Percentiles rank a stretch among this genome's conserved stretches.
phyloP scores from a whole-genome alignment of 768 basidiomycete species.

The Boletus sensibilis region DNA sequence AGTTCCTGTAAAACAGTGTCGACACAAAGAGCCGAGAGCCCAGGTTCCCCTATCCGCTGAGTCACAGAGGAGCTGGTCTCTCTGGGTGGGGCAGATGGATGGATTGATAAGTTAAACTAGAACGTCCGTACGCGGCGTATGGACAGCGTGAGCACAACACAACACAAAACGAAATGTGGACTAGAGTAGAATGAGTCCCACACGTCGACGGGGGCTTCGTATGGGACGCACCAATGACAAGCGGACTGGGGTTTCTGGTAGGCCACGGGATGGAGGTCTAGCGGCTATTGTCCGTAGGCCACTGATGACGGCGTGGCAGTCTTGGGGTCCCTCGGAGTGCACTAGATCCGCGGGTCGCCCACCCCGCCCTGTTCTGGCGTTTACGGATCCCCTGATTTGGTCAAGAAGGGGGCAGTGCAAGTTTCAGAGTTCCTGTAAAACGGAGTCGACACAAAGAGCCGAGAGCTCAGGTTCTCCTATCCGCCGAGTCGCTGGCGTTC shows the following conservation, averaged over 20 bases:
- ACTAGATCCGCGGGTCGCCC: not conserved
- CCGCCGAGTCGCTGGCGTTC: too few species aligned
- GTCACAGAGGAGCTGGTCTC: not conserved
- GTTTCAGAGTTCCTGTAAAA: not conserved
- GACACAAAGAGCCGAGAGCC: too few species aligned
- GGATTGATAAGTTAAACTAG: not conserved
- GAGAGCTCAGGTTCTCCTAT: not conserved
- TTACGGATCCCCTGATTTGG: not conserved
- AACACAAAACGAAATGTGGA: too few species aligned
- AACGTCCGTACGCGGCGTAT: not conserved
- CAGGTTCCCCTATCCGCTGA: too few species aligned
- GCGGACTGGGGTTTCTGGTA: not conserved
- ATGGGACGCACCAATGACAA: not conserved
- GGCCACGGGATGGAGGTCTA: not conserved
- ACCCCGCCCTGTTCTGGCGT: not conserved
- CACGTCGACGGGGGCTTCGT: not conserved
- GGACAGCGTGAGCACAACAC: not conserved
- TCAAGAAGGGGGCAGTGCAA: not conserved
- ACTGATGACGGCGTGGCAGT: too few species aligned
- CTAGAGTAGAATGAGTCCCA: not conserved
- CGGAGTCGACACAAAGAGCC: not conserved
- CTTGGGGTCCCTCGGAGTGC: not conserved
- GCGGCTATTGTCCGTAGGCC: not conserved
- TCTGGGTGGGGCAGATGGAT: not conserved
- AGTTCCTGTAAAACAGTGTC: not conserved